Evolutionary conservation across 139 green algal genomes (phyloP).

Genomic region (Micractinium sp.): DNA sequence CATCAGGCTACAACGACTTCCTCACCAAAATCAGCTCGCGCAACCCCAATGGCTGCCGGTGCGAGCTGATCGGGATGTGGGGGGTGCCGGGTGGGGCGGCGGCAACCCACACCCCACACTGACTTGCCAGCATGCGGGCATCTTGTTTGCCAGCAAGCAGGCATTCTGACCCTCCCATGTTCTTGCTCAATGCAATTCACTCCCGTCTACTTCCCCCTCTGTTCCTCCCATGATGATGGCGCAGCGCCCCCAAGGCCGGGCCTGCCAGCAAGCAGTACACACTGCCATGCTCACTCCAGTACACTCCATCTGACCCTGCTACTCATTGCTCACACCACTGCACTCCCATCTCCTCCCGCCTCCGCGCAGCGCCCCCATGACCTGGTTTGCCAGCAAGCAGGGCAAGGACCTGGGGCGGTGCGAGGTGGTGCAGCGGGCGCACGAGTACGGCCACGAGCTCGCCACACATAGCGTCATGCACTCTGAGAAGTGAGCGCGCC

Average conservation of each 20-base stretch:
- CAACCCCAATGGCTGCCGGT: constrained; percentile 5
- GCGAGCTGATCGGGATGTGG: background rate
- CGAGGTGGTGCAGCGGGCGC: background rate
- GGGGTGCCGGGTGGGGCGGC: background rate
- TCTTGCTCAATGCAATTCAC: too few relatives aligned
- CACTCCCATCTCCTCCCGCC: background rate
- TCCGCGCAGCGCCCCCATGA: background rate
- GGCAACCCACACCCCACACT: background rate
- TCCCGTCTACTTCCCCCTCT: too few relatives aligned
- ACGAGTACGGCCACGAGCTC: background rate
- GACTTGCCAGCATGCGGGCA: too few relatives aligned
- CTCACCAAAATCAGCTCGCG: background rate
- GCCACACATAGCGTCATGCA: background rate
- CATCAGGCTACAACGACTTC: background rate
- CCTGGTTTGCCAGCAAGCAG: constrained; percentile 1
- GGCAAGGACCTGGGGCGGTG: background rate
- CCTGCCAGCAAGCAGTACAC: too few relatives aligned
- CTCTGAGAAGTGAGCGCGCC: background rate
- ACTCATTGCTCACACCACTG: too few relatives aligned
- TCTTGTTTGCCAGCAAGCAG: too few relatives aligned
- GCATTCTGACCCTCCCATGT: too few relatives aligned
- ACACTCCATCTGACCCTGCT: too few relatives aligned
- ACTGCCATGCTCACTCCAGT: too few relatives aligned
- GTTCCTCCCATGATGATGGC: too few relatives aligned
- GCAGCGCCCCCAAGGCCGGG: too few relatives aligned